Percentiles rank a stretch among this genome's conserved stretches.
Evolutionary conservation across 352 stramenopile genomes (phyloP).

Genomic region (Globisporangium heterothallicum): DNA sequence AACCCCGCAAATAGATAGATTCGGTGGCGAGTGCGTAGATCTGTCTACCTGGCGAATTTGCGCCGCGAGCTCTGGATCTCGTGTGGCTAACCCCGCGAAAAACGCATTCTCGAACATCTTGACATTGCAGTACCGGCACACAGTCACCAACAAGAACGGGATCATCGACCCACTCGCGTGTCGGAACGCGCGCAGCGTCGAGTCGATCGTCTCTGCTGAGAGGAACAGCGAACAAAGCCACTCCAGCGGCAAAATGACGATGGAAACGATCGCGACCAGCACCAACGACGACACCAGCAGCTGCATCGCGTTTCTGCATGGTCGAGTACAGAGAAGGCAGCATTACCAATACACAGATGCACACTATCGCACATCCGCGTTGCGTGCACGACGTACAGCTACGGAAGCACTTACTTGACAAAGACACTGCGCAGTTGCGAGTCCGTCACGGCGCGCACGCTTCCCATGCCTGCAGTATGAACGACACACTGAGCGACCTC

Average conservation of each 20-base stretch:
- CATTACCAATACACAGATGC: slow-evolving; percentile 3
- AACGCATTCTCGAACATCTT: slow-evolving; percentile 66
- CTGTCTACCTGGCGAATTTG: slow-evolving; percentile 38
- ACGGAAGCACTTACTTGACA: slow-evolving; percentile 22
- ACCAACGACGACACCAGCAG: slow-evolving; percentile 49
- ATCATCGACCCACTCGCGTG: slow-evolving; percentile 42
- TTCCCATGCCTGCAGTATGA: slow-evolving; percentile 4
- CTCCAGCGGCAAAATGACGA: slow-evolving; percentile 52
- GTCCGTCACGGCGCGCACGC: slow-evolving; percentile 35
- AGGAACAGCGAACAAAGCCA: slow-evolving; percentile 46
- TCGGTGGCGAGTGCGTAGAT: neutral
- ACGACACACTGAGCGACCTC: neutral
- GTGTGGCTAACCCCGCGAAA: slow-evolving; percentile 47
- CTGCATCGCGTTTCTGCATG: slow-evolving; percentile 39
- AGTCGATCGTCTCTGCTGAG: slow-evolving; percentile 31
- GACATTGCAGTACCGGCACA: slow-evolving; percentile 53
- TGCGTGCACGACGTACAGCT: too few species aligned
- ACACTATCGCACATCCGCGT: slow-evolving; percentile 5
- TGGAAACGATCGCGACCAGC: slow-evolving; percentile 41
- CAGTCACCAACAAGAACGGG: slow-evolving; percentile 48
- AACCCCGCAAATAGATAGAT: neutral
- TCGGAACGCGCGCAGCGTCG: slow-evolving; percentile 45
- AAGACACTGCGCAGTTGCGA: slow-evolving; percentile 42
- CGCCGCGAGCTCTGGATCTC: slow-evolving; percentile 31
- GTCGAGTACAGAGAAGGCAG: slow-evolving; percentile 8